A percentile compares a stretch with the other conserved stretches of the same genome.
phyloP scores from a whole-genome alignment of 495 filamentous ascomycete species.

The Podospora australis region DNA sequence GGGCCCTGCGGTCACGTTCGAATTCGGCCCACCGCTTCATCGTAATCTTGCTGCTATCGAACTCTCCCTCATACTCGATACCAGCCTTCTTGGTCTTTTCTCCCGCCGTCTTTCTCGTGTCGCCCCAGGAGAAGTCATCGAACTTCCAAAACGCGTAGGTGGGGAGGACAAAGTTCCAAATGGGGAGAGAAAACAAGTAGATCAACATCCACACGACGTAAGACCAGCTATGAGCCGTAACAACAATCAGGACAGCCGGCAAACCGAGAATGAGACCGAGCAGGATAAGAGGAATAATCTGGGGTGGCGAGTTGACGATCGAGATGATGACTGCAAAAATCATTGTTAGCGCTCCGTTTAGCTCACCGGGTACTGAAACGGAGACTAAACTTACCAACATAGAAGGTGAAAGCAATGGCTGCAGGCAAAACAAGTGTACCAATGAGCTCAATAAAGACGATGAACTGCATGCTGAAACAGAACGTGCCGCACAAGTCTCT shows the following conservation, averaged over 20 bases:
- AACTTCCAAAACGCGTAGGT: constrained; percentile 99
- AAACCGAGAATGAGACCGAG: constrained; percentile 89
- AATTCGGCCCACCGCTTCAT: constrained; percentile 99
- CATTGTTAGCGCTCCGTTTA: constrained; percentile 8
- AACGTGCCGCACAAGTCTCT: constrained; percentile 97
- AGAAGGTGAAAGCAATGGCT: constrained; percentile 94
- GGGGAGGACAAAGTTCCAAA: constrained; percentile 97
- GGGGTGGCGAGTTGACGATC: constrained; percentile 74
- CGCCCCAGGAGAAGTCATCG: constrained; percentile 99
- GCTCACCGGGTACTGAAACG: constrained; percentile 1
- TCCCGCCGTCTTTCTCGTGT: constrained; percentile 91
- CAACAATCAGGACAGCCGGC: constrained; percentile 84
- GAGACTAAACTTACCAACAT: constrained; percentile 70
- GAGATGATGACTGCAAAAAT: constrained; percentile 65
- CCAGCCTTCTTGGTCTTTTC: constrained; percentile 75
- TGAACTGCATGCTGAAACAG: constrained; percentile 99
- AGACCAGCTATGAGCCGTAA: constrained; percentile 90
- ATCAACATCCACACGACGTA: constrained; percentile 97
- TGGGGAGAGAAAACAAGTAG: constrained; percentile 85
- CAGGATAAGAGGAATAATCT: constrained; percentile 86
- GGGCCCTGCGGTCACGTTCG: constrained; percentile 51
- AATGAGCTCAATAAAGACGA: constrained; percentile 91
- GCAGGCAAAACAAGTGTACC: constrained; percentile 93
- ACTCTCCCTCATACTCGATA: constrained; percentile 87
- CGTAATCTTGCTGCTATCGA: constrained; percentile 95